phyloP scores from a whole-genome alignment of 495 filamentous ascomycete genomes.

The Penicillium tannophilum region DNA sequence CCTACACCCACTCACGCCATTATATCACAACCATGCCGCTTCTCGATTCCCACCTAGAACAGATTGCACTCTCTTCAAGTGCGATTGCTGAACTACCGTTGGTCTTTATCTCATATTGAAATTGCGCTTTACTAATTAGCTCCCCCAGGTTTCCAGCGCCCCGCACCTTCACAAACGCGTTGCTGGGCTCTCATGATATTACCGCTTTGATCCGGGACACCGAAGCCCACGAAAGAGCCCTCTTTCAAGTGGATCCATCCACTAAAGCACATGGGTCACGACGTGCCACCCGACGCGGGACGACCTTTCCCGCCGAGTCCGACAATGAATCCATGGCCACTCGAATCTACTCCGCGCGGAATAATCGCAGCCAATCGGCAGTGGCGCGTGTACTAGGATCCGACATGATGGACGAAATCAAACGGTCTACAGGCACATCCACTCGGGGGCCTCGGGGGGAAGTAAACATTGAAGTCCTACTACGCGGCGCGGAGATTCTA shows the following conservation, averaged over 20 bases:
- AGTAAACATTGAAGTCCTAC: slow-evolving; percentile 82
- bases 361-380: slow-evolving; percentile 74
- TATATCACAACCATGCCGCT: slow-evolving; percentile 61
- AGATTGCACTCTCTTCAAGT: slow-evolving; percentile 79
- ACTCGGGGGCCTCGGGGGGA: slow-evolving; percentile 59
- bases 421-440: slow-evolving; percentile 50
- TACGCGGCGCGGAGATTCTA: slow-evolving; percentile 88
- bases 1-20: neutral
- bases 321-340: slow-evolving; percentile 50
- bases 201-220: slow-evolving; percentile 94
- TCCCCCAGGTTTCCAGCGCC: slow-evolving; percentile 74
- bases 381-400: slow-evolving; percentile 87
- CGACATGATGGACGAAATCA: slow-evolving; percentile 85
- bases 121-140: slow-evolving; percentile 5
- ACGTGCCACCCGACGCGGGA: slow-evolving; percentile 51
- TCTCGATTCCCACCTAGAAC: slow-evolving; percentile 83
- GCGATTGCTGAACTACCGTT: slow-evolving; percentile 85
- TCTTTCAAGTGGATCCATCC: slow-evolving; percentile 85
- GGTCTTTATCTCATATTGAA: slow-evolving; percentile 27
- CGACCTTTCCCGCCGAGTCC: slow-evolving; percentile 44
- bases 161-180: slow-evolving; percentile 94
- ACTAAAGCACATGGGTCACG: slow-evolving; percentile 38
- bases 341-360: slow-evolving; percentile 53
- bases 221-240: slow-evolving; percentile 89
- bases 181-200: slow-evolving; percentile 86